phyloP scores from a whole-genome alignment of 2,329 filamentous ascomycete genomes.

The Colletotrichum spaethianum region DNA sequence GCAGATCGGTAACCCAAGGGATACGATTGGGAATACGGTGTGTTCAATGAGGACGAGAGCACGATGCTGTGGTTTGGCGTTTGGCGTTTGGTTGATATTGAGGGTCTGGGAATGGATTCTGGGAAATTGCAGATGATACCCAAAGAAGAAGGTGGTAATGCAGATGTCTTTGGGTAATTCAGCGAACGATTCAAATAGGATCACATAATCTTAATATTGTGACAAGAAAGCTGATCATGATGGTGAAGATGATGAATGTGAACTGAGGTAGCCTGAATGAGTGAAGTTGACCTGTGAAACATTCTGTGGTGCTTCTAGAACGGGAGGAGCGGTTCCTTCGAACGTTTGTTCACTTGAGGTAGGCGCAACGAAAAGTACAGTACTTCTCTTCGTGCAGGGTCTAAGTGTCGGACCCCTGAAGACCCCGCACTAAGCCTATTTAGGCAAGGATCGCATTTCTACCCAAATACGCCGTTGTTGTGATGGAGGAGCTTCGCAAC shows the following conservation, averaged over 20 bases:
- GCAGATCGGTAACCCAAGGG: neutral
- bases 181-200: neutral
- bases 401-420: neutral
- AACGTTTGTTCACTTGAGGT: neutral
- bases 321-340: neutral
- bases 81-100: neutral
- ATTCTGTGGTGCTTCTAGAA: neutral
- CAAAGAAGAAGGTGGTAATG: neutral
- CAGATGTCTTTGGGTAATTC: neutral
- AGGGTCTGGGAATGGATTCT: neutral
- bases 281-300: neutral
- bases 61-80: neutral
- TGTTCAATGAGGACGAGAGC: neutral
- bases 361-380: neutral
- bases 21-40: neutral
- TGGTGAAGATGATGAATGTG: neutral
- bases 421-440: slow-evolving; percentile 38
- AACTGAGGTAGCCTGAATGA: neutral
- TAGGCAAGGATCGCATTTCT: slow-evolving; percentile 16
- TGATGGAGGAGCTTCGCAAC: slow-evolving; percentile 34
- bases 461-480: slow-evolving; percentile 28
- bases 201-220: no score
- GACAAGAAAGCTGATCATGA: no score
- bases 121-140: neutral
- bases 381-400: slow-evolving; percentile 9